These are phyloP conservation scores for Myochromella boudieri DNA, from an alignment of 768 basidiomycete species.

Conservation along the genomic window DNA sequence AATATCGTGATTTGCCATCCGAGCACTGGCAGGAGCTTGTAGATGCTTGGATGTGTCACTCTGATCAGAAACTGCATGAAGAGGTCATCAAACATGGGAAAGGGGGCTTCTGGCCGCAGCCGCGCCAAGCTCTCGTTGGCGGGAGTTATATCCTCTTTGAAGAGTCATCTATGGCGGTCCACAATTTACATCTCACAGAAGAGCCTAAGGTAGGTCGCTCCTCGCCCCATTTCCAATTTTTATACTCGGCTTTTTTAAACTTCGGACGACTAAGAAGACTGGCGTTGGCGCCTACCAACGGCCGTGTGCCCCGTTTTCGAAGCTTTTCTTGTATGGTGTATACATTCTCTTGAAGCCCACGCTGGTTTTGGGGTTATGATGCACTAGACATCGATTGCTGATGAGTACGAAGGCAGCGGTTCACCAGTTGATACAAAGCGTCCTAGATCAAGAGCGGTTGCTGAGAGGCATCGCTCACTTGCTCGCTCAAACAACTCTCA, in stretches of 20 bases:
- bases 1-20: slow-evolving; percentile 86
- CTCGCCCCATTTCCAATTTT: slow-evolving; percentile 8
- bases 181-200: slow-evolving; percentile 49
- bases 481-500: slow-evolving; percentile 88
- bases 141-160: slow-evolving; percentile 88
- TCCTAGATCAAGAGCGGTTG: slow-evolving; percentile 64
- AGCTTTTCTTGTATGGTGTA: slow-evolving; percentile 16
- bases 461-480: slow-evolving; percentile 24
- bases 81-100: slow-evolving; percentile 57
- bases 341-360: slow-evolving; percentile 48
- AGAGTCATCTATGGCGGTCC: slow-evolving; percentile 49
- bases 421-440: slow-evolving; percentile 91
- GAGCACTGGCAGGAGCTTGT: slow-evolving; percentile 98
- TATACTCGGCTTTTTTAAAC: slow-evolving; percentile 7
- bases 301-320: slow-evolving; percentile 34
- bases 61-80: slow-evolving; percentile 81
- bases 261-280: slow-evolving; percentile 91
- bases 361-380: slow-evolving; percentile 48
- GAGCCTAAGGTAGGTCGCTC: slow-evolving; percentile 54
- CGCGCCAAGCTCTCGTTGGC: slow-evolving; percentile 78
- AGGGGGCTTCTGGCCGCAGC: slow-evolving; percentile 78
- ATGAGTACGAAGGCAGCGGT: slow-evolving; percentile 28
- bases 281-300: slow-evolving; percentile 76
- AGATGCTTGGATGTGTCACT: slow-evolving; percentile 98
- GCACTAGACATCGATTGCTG: slow-evolving; percentile 20